Base-by-base conservation (phyloP, 1,139 yeast genomes). In the Suhomyces kunorum region DNA sequence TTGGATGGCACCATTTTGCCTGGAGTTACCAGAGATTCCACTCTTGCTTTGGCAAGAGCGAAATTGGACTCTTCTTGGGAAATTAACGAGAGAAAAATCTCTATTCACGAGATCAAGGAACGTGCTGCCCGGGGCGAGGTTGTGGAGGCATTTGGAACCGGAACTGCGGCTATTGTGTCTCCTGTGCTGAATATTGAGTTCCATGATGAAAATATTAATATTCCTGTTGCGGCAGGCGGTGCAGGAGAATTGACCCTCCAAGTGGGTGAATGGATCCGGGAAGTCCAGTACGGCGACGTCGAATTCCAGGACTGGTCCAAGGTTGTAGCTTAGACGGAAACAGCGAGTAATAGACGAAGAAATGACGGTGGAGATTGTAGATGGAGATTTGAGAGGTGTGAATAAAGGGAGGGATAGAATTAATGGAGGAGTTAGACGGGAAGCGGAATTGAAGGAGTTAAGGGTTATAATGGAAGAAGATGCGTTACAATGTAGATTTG, bases 1-100 rank as follows among this genome's bases (percentile, higher is more conserved):
- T 74, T 90, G 55, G 98, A 92, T 59, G 98, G 98, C 47, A 90
- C 96, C 49, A 92, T 92, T 57, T 77, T 92, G 56, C 96, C 89
- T 64, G 98, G 98, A 68, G 95, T 92, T 50, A 89, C 97, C 35
- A 83, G 98, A 70, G 96, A 88, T 63, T 88, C 97, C 14, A 76
- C 90, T 46, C 71, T 92, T 57, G 71, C 75, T 30, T 74, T 92
- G 47, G 86, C 94, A 40, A 81, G 85, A 61, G 85, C 79, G 53
- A 83, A 80, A 56, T 76, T 92, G 54, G 78, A 81, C 53, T 68
- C 74, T 29, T 87, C 86, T 62, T 92, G 97, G 64, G 68, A 42
- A 9, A 58, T 69, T 27, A 52, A 52, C 27, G 76, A 69, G 52
- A 56, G 68, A 35, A 62, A 55, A 48, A 61, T 65, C 52, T 61